Base-by-base conservation (phyloP, 73 alveolate species). In the Paramecium pentaurelia region DNA sequence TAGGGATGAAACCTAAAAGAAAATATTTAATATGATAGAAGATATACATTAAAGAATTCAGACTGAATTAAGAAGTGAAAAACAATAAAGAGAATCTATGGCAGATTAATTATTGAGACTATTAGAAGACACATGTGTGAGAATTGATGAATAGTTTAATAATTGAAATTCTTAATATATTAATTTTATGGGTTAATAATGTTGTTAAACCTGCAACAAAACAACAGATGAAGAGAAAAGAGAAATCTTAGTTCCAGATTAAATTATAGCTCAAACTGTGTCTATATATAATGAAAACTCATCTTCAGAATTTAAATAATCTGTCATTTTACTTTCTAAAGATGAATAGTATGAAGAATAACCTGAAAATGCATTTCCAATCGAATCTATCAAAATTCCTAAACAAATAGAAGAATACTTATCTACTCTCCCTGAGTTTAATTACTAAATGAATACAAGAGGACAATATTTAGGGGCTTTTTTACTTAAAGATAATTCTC, bases 1-100 rank as follows among this genome's bases (percentile, higher is more conserved):
- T 18, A 80, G 91, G 30, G 91, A 80, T 34, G 91, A 80, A 47
- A 80, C 91, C 6, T 6, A 80, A 80, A 80, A 80, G 91, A 80
- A 80, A 80, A 80, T 80, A 45, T 80, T 80, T 27, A 49, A 80
- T 45, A 80, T 80, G 91, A 49, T 80, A 25, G 91, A 80, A 47
- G 91, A 80, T 27, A 80, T 80, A 2, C 91, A 80, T 80, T 8
- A 42, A 42, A 42, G 75, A 49, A 80, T 80, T 18, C 18, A 80
- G 14, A 42, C 71, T 44, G 91, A 80, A 80, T 45, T 80, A 28
- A 80, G 58, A 80, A 45, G 25, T 44, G 91, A 80, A 44, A 80
- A 36, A 80, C 30, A 80, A 42, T 28, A 25, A 42, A 80, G 91
- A 80, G 71, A 42, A 80, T 27, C 44, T 27, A 49, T 49, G 75